Percentiles rank a stretch among this genome's conserved stretches.
These are phyloP conservation scores for Sporisorium scitamineum DNA, from an alignment of 1,284 basidiomycete species.

Conservation along the genomic window DNA sequence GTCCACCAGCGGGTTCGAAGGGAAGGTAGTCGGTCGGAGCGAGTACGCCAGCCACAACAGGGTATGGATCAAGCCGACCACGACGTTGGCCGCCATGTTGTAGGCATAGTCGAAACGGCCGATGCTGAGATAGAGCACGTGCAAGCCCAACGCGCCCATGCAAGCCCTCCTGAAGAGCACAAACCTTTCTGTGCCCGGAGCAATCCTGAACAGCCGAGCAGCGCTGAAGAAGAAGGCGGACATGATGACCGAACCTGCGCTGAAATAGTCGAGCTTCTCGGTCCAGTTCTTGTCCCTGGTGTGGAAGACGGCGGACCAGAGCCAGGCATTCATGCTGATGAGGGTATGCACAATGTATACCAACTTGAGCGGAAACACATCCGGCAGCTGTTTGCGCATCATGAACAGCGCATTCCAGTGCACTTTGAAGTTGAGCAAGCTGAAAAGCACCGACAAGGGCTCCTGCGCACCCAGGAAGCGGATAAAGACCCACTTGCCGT, in stretches of 20 bases:
- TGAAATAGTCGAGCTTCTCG: constrained; percentile 95
- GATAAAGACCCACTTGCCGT: constrained; percentile 83
- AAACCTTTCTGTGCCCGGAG: constrained; percentile 45
- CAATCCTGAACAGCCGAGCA: constrained; percentile 66
- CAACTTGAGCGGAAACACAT: constrained; percentile 72
- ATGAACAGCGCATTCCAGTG: constrained; percentile 53
- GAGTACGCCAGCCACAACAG: constrained; percentile 78
- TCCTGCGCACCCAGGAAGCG: constrained; percentile 84
- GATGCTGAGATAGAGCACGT: constrained; percentile 80
- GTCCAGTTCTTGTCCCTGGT: constrained; percentile 86
- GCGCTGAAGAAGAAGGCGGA: constrained; percentile 78
- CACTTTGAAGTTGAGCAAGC: constrained; percentile 81
- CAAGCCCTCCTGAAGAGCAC: constrained; percentile 39
- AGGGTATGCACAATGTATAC: constrained; percentile 80
- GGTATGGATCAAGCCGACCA: constrained; percentile 79
- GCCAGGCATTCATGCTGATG: constrained; percentile 88
- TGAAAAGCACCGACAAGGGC: constrained; percentile 90
- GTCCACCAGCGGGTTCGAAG: constrained; percentile 44
- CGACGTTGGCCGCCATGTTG: constrained; percentile 88
- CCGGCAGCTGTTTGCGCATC: constrained; percentile 54
- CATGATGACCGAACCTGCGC: constrained; percentile 79
- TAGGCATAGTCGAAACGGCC: constrained; percentile 93
- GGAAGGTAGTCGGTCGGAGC: constrained; percentile 49
- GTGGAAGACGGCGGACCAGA: constrained; percentile 93
- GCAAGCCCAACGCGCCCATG: constrained; percentile 69